Percentiles rank a stretch among this genome's conserved stretches.
Evolutionary conservation across 306 rosid species (phyloP).

Genomic region (Mimosa bimucronata): DNA sequence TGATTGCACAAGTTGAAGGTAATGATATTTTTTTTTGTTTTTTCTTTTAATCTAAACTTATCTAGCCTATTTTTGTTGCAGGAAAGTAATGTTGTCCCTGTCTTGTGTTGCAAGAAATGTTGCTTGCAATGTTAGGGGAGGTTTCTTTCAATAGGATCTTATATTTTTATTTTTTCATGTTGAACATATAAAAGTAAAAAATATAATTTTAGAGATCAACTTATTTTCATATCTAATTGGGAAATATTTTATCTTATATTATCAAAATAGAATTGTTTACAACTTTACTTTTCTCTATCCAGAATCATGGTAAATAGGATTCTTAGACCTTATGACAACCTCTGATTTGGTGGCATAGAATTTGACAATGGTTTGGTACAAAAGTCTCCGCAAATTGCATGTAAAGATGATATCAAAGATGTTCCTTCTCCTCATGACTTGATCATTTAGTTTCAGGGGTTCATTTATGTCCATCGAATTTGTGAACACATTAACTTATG

Average conservation of each 20-base stretch:
- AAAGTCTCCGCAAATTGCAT: conserved; percentile 71
- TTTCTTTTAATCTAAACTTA: too few species aligned
- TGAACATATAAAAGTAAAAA: too few species aligned
- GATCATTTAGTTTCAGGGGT: conserved; percentile 89
- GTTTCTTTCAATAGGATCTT: too few species aligned
- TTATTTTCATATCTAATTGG: conserved; percentile 2
- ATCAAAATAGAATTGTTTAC: conserved; percentile 32
- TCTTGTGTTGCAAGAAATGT: too few species aligned
- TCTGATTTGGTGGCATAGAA: conserved; percentile 64
- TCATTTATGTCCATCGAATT: conserved; percentile 35
- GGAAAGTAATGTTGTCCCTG: too few species aligned
- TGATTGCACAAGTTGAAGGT: too few species aligned
- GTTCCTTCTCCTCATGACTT: conserved; percentile 83
- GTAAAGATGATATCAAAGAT: conserved; percentile 78
- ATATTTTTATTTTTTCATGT: too few species aligned
- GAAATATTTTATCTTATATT: not conserved
- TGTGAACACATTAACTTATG: conserved; percentile 6
- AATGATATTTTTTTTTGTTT: too few species aligned
- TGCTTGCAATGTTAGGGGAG: too few species aligned
- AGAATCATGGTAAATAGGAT: conserved; percentile 19
- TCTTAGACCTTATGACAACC: conserved; percentile 37
- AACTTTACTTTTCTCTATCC: conserved; percentile 20
- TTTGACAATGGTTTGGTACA: conserved; percentile 86
- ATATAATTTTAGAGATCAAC: not conserved
- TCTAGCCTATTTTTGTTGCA: too few species aligned